Evolutionary conservation across 2,329 filamentous ascomycete species (phyloP).

Genomic region (Penicillium sp.): DNA sequence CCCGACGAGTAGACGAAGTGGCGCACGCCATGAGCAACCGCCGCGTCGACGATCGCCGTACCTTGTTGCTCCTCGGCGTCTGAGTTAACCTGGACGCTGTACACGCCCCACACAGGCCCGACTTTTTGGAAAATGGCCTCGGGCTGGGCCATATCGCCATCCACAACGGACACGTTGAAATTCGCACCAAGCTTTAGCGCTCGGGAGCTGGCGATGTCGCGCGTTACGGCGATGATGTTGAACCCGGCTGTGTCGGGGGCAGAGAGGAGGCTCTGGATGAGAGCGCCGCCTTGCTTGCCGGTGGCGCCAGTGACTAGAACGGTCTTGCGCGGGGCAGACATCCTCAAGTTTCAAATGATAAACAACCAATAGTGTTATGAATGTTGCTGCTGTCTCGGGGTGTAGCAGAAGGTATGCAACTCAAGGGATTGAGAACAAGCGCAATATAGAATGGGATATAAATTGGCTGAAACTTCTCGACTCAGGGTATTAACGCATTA

Average conservation of each 20-base stretch:
- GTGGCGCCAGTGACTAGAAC: constrained; percentile 18
- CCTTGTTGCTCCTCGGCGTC: constrained; percentile 57
- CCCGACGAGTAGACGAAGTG: constrained; percentile 68
- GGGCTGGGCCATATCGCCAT: constrained; percentile 61
- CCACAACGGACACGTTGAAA: constrained; percentile 58
- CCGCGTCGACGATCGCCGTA: constrained; percentile 60
- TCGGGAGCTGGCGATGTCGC: constrained; percentile 55
- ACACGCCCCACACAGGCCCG: constrained; percentile 61
- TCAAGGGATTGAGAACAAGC: too few relatives aligned
- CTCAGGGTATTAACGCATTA: too few relatives aligned
- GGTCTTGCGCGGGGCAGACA: too few relatives aligned
- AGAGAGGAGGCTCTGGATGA: constrained; percentile 40
- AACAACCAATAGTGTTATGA: too few relatives aligned
- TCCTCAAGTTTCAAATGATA: neutral
- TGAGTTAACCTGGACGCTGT: constrained; percentile 61
- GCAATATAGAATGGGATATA: too few relatives aligned
- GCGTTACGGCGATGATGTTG: constrained; percentile 64
- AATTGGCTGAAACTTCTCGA: too few relatives aligned
- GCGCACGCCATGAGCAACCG: constrained; percentile 57
- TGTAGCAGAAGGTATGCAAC: too few relatives aligned
- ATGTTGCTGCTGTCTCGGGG: too few relatives aligned
- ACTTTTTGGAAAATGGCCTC: constrained; percentile 55
- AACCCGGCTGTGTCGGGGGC: constrained; percentile 39
- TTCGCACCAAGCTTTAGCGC: constrained; percentile 56
- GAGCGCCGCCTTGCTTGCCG: constrained; percentile 40